Percentiles rank a stretch among this genome's conserved stretches.
phyloP scores from a whole-genome alignment of 2,329 filamentous ascomycete genomes.

The Colletotrichum kahawae region DNA sequence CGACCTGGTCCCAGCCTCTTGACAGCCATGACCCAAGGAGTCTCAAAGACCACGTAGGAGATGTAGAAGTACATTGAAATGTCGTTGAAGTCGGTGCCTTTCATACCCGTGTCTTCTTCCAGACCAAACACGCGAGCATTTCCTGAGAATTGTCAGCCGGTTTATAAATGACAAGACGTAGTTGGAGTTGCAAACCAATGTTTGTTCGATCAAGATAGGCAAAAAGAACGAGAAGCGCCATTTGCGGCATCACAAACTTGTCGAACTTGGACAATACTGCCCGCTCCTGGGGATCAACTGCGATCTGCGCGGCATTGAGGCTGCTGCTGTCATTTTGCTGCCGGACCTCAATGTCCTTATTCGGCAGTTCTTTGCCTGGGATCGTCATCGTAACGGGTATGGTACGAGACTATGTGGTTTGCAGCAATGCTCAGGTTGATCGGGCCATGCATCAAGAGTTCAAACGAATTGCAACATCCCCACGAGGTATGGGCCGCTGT shows the following conservation, averaged over 20 bases:
- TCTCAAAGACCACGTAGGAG: constrained; percentile 36
- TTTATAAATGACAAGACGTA: not conserved
- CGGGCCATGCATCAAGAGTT: not conserved
- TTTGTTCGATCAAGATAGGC: not conserved
- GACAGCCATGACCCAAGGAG: constrained; percentile 34
- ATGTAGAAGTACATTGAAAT: constrained; percentile 28
- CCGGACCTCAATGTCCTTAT: not conserved
- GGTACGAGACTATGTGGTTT: not conserved
- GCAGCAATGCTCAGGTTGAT: not conserved
- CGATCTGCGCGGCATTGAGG: not conserved
- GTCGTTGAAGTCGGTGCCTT: constrained; percentile 34
- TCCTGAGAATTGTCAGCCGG: constrained; percentile 16
- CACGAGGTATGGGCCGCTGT: not conserved
- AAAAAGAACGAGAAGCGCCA: not conserved
- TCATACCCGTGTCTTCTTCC: constrained; percentile 33
- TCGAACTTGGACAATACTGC: not conserved
- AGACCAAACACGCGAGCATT: constrained; percentile 40
- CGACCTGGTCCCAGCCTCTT: constrained; percentile 32
- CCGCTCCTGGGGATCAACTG: not conserved
- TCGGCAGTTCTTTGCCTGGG: not conserved
- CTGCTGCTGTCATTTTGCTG: not conserved
- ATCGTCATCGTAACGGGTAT: not conserved
- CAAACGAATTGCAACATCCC: not conserved
- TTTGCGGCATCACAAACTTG: not conserved
- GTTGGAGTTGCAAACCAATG: not conserved